Evolutionary conservation across 1,284 basidiomycete species (phyloP), one percentile per base, ranked within the genome.

Genomic region (Trametes sp.): DNA sequence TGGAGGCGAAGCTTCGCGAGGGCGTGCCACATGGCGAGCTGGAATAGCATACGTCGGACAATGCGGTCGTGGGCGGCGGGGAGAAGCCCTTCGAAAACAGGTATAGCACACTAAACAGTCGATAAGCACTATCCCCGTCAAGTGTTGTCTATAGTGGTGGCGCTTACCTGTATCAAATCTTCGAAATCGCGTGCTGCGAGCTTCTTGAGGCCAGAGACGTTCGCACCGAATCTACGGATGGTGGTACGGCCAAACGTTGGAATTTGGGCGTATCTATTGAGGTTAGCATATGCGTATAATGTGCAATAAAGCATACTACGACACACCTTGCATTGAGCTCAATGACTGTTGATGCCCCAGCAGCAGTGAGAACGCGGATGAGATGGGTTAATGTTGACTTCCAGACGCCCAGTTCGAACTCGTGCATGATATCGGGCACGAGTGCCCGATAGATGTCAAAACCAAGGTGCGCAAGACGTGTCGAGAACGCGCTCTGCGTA

Each of bases 371-470:
- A 13, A 59, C 53, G 0, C 49, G 51, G 0, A 59, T n/a, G 2
- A 70, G 44, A 26, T 70, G 68, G 2, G 57, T 64, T 21, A 64
- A 60, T 0, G 56, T 50, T 0, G 52, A 49, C 51, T 69, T 80
- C 76, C 78, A 81, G 0, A 76, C 70, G 0, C 78, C 79, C 0
- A 79, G 62, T 56, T 80, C 76, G 29, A 76, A 67, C 57, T 80
- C 75, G 57, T 80, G 78, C 62, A 80, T 31, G 8, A 79, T 21
- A 60, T 81, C 79, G 2, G 73, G 69, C 0, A 74, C 70, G 1
- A 81, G 67, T 49, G 77, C 66, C 1, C 9, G 53, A 49, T 72
- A 76, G 2, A 73, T 56, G 28, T 77, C 63, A 29, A 76, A 72
- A 6, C 31, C 31, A 2, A 16, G 13, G 7, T 21, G 5, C 4